Evolutionary conservation across 2,329 filamentous ascomycete genomes (phyloP), one percentile per base, ranked within the genome.

Genomic region (Claviceps sp.): DNA sequence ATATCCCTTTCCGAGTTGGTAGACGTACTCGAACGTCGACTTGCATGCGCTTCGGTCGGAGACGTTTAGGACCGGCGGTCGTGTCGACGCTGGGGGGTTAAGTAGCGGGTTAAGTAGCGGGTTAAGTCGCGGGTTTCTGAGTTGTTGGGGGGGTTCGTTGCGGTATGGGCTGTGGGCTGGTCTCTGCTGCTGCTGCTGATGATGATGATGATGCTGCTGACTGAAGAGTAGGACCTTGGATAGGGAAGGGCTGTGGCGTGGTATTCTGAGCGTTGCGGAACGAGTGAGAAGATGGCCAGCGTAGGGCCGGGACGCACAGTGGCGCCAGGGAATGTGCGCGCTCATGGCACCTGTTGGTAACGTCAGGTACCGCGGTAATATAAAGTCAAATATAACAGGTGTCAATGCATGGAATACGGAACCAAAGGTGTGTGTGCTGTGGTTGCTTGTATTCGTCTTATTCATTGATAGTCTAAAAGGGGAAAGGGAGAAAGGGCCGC

Each of bases 61-160:
- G 2, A 87, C 70, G 44, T 73, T 65, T 55, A 95, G 75, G 0
- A 78, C 74, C 0, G 87, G 81, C 0, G 90, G 86, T 22, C 85
- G 82, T 0, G 88, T 93, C 47, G 81, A 79, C 9, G 70, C 62
- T 0, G 89, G 87, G 0, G 86, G 84, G 69, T 95, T 94, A 59
- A 89, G 61, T 48, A 68, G 62, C 36, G 67, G 58, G 53, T 62
- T 30, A 30, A 30, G 8, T 48, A 68, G 62, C 36, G 67, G 58
- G 53, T 62, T 30, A 30, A 30, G 8, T 30, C 8, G 26, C 26
- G 26, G 26, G 8, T 30, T 34, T 34, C 9, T 34, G 4, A 11
- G 30, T 34, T 34, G 30, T 34, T 9, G 30, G 4, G 49, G 55
- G 54, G 24, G 65, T 54, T 61, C 59, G 51, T 58, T 56, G 20